phyloP scores from a whole-genome alignment of 2,329 filamentous ascomycete species.

The Passalora sequoiae region DNA sequence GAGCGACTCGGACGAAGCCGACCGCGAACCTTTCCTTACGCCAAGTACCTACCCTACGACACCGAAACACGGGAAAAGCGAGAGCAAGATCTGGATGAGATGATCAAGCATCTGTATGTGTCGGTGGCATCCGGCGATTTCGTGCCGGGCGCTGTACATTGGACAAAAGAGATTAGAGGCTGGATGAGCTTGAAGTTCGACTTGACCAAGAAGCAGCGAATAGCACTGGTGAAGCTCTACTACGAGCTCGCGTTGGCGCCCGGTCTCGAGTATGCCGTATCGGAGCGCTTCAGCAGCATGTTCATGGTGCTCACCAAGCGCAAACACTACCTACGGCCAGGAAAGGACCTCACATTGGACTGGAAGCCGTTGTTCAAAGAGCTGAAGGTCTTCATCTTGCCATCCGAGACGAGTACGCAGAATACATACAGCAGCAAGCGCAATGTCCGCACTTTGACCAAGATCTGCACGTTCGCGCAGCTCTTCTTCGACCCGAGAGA shows the following conservation, averaged over 20 bases:
- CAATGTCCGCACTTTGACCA: slow-evolving; percentile 70
- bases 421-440: slow-evolving; percentile 53
- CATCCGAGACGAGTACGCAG: slow-evolving; percentile 68
- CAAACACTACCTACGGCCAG: slow-evolving; percentile 89
- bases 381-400: slow-evolving; percentile 82
- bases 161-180: slow-evolving; percentile 90
- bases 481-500: slow-evolving; percentile 88
- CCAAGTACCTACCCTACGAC: slow-evolving; percentile 79
- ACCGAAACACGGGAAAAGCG: slow-evolving; percentile 76
- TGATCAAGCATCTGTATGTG: slow-evolving; percentile 90
- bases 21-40: slow-evolving; percentile 89
- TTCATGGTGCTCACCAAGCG: slow-evolving; percentile 95
- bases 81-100: slow-evolving; percentile 74
- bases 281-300: slow-evolving; percentile 94
- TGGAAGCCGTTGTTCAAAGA: slow-evolving; percentile 93
- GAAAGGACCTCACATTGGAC: slow-evolving; percentile 83
- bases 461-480: slow-evolving; percentile 84
- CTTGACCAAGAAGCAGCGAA: slow-evolving; percentile 75
- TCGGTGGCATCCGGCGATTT: slow-evolving; percentile 90
- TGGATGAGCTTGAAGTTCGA: slow-evolving; percentile 98
- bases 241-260: slow-evolving; percentile 90
- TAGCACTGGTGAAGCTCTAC: slow-evolving; percentile 82
- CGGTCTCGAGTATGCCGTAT: slow-evolving; percentile 72
- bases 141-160: slow-evolving; percentile 85
- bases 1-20: slow-evolving; percentile 63